Percentiles rank a stretch among this genome's conserved stretches.
Conservation (phyloP, 176 grass and related monocot species). For the Oryza longistaminata region DNA sequence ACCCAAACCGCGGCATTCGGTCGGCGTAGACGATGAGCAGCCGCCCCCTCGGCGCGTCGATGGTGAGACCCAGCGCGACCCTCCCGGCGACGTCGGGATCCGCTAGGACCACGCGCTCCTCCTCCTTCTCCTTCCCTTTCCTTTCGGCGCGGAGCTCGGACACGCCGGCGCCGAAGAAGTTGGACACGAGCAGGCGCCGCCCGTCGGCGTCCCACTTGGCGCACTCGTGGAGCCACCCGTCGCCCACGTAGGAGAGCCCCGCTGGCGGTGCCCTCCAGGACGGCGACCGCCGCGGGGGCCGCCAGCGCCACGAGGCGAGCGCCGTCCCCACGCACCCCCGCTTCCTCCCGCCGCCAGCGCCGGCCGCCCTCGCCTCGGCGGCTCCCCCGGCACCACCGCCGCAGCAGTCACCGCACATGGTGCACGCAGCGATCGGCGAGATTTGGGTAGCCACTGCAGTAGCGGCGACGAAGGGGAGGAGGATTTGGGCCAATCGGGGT, state of each 20-base stretch:
- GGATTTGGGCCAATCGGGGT: not conserved
- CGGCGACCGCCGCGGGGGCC: conserved; percentile 51
- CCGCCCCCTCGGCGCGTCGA: conserved; percentile 56
- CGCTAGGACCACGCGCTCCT: conserved; percentile 55
- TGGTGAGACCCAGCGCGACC: conserved; percentile 49
- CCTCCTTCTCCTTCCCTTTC: not conserved
- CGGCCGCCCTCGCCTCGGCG: too few species aligned
- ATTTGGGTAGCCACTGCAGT: not conserved
- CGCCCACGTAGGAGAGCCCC: conserved; percentile 54
- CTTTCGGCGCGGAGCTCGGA: conserved; percentile 44
- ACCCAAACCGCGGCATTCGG: conserved; percentile 29
- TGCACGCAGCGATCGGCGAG: not conserved
- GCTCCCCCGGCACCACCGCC: not conserved
- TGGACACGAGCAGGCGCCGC: conserved; percentile 65
- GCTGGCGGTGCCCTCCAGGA: conserved; percentile 63
- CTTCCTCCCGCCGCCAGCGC: not conserved
- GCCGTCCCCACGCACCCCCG: conserved; percentile 16
- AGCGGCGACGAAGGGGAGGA: too few species aligned
- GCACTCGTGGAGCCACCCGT: conserved; percentile 82
- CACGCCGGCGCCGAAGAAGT: conserved; percentile 55
- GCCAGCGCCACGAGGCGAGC: conserved; percentile 51
- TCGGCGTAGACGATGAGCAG: conserved; percentile 75
- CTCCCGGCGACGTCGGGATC: conserved; percentile 62
- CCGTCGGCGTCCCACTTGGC: conserved; percentile 83
- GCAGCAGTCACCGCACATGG: conserved; percentile 54